phyloP scores from a whole-genome alignment of 2,329 filamentous ascomycete species.

The Didymella keratinophila region DNA sequence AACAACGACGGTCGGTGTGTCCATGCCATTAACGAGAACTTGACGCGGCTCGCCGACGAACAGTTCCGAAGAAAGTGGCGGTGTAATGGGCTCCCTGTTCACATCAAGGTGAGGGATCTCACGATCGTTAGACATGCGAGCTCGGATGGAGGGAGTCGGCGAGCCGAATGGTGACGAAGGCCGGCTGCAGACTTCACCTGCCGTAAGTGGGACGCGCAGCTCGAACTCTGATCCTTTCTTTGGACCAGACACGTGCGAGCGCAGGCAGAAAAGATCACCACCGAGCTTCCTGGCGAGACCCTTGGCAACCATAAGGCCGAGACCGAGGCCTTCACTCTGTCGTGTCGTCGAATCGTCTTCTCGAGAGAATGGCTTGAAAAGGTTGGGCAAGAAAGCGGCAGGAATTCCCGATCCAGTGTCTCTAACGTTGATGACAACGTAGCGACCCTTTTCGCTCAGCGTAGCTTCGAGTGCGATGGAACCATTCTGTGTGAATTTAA shows the following conservation, averaged over 20 bases:
- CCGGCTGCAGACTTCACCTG: constrained; percentile 59
- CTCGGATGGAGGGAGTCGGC: constrained; percentile 49
- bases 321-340: constrained; percentile 71
- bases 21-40: constrained; percentile 8
- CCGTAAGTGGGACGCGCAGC: constrained; percentile 68
- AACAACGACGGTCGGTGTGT: constrained; percentile 24
- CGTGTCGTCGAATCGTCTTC: constrained; percentile 73
- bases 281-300: constrained; percentile 73
- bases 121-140: constrained; percentile 41
- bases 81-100: constrained; percentile 36
- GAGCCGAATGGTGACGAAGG: constrained; percentile 60
- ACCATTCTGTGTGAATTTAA: constrained; percentile 74
- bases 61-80: constrained; percentile 37
- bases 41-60: constrained; percentile 28
- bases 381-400: constrained; percentile 68
- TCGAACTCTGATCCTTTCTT: constrained; percentile 72
- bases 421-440: constrained; percentile 67
- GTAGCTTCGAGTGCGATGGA: constrained; percentile 64
- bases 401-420: constrained; percentile 76
- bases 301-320: constrained; percentile 76
- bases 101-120: constrained; percentile 33
- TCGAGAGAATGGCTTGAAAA: constrained; percentile 75
- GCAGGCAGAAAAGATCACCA: constrained; percentile 70
- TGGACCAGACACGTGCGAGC: constrained; percentile 68
- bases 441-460: constrained; percentile 60